Percentiles rank a stretch among this genome's conserved stretches.
phyloP scores from a whole-genome alignment of 2,329 filamentous ascomycete species.

The Pyrenophora tritici-repentis region DNA sequence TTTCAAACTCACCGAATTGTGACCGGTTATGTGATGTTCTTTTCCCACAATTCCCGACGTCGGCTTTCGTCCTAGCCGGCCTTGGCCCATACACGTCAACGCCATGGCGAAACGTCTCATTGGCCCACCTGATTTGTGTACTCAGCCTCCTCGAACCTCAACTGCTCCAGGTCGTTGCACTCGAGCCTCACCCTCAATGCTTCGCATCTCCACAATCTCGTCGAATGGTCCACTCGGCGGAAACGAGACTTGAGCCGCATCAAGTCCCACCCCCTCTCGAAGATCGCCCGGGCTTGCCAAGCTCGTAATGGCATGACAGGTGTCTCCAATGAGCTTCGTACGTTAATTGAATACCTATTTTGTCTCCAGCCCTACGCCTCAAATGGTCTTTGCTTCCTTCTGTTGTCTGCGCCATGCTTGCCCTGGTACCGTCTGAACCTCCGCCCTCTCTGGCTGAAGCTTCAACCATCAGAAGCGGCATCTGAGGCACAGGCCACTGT shows the following conservation, averaged over 20 bases:
- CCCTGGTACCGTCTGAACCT: slow-evolving; percentile 41
- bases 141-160: slow-evolving; percentile 31
- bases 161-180: slow-evolving; percentile 36
- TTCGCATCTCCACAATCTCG: slow-evolving; percentile 20
- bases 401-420: slow-evolving; percentile 19
- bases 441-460: slow-evolving; percentile 39
- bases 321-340: slow-evolving; percentile 28
- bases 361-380: slow-evolving; percentile 33
- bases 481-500: slow-evolving; percentile 39
- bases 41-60: slow-evolving; percentile 14
- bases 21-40: slow-evolving; percentile 7
- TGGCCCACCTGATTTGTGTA: slow-evolving; percentile 34
- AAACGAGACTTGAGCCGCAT: slow-evolving; percentile 42
- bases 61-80: slow-evolving; percentile 31
- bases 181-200: slow-evolving; percentile 28
- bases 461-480: slow-evolving; percentile 27
- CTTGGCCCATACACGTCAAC: slow-evolving; percentile 36
- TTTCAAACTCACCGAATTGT: slow-evolving; percentile 29
- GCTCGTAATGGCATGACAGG: slow-evolving; percentile 26
- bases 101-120: slow-evolving; percentile 24
- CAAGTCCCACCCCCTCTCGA: slow-evolving; percentile 16
- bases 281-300: slow-evolving; percentile 20
- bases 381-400: slow-evolving; percentile 29
- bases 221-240: slow-evolving; percentile 24
- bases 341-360: slow-evolving; percentile 16